Evolutionary conservation across 768 basidiomycete genomes (phyloP), one percentile per base, ranked within the genome.

Genomic region (Mycena indigotica): DNA sequence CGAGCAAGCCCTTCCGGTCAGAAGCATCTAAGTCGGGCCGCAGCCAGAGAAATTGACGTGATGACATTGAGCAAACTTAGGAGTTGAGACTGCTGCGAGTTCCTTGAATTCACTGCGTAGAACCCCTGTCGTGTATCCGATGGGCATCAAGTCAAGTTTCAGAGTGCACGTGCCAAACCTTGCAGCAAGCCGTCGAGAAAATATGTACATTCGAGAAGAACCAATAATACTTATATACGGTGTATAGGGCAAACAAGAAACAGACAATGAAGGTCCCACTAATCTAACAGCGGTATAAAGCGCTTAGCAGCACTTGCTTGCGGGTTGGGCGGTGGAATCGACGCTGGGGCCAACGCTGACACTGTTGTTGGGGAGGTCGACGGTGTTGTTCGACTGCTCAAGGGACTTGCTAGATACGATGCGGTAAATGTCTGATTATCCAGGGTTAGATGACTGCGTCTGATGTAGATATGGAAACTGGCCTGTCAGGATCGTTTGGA

Each of bases 401-500:
- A 99, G 87, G 46, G 92, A 85, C 76, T 96, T 98, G 83, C 86
- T 91, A 52, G 96, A 98, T 32, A 95, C 94, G 71, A 98, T 94
- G 69, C 89, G 91, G 82, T 98, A 98, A 73, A 99, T 97, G 65
- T 98, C 97, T 97, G 67, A 3, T 53, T 30, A 29, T 45, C 28
- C 35, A 58, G 23, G 51, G 40, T 60, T 51, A 64, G 45, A 48
- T 8, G 19, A 44, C 15, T 29, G 28, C 28, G 2, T 2, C 25
- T 28, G 40, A 51, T 48, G 40, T 32, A 39, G 57, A 46, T 53
- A 52, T 52, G 49, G 55, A 32, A 24, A 77, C 85, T 51, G 49
- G 93, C 95, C 95, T 44, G 90, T 87, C 60, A 99, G 82, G 70
- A 98, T 98, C 56, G 86, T 94, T 73, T 98, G 95, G 87, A 99